Evolutionary conservation across 257 asterid species (phyloP), one percentile per base, ranked within the genome.

Genomic region (Ophiorrhiza pumila): DNA sequence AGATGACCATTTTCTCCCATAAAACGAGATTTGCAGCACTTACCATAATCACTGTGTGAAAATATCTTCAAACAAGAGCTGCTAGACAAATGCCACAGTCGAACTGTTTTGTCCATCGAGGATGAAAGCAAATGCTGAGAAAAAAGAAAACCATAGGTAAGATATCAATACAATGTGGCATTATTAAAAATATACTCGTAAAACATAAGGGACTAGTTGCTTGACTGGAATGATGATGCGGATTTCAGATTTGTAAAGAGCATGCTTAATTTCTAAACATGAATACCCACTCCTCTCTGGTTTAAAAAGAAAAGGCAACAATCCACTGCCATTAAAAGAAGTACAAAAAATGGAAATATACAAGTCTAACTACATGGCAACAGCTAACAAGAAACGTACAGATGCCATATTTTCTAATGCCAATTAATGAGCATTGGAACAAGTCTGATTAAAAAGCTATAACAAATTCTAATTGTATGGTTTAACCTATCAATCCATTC

Each of bases 41-140:
- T 87, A 93, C 98, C 98, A 82, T 93, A 93, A 79, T 93, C 98
- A 82, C 96, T 89, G 82, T 93, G 98, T 39, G 98, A 82, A 80
- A 93, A 93, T 80, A 88, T 80, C 93, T 89, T 91, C 78, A 93
- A 81, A 83, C 98, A 93, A 82, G 90, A 72, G 81, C 83, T 88
- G 84, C 90, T 85, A 72, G 92, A 88, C 82, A 93, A 74, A 79
- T 93, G 93, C 97, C 98, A 93, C 32, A 93, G 90, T 65, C 98
- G 93, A 81, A 93, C 98, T n/a, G 98, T 91, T 81, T 91, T 91
- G 83, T 93, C 98, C 98, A 93, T 93, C 35, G 98, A 93, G 70
- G 98, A 89, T 65, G 98, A 93, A 63, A 93, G 92, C 83, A 93
- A 79, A 80, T 86, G 88, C 98, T 93, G 60, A 75, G 78, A 78